Percentiles rank a stretch among this genome's conserved stretches.
Conservation (phyloP, 768 basidiomycete genomes). For the Jaapia argillacea region DNA sequence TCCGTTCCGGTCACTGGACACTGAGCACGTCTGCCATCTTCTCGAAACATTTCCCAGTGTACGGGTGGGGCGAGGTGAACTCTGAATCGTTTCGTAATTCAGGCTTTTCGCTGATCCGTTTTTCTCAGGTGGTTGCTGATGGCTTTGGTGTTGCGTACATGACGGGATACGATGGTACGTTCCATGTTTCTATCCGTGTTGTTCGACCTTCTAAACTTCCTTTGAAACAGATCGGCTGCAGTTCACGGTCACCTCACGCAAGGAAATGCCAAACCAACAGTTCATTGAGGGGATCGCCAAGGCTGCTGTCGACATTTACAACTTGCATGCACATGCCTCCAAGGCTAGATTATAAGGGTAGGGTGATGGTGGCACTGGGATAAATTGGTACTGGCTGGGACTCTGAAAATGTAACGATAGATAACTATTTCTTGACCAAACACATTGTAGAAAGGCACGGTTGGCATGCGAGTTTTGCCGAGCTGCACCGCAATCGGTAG, state of each 20-base stretch:
- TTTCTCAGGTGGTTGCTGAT: constrained; percentile 68
- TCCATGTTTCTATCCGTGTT: not conserved
- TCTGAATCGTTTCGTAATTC: not conserved
- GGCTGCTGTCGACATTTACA: constrained; percentile 61
- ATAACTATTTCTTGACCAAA: too few relatives aligned
- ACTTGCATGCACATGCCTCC: constrained; percentile 26
- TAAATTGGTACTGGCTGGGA: too few relatives aligned
- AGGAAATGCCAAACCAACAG: constrained; percentile 68
- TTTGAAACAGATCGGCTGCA: constrained; percentile 55
- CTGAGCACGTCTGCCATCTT: constrained; percentile 86
- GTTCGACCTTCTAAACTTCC: not conserved
- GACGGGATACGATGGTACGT: constrained; percentile 75
- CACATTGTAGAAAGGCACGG: too few relatives aligned
- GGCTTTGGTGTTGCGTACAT: constrained; percentile 94
- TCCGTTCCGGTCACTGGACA: constrained; percentile 72
- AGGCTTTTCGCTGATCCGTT: not conserved
- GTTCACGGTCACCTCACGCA: constrained; percentile 82
- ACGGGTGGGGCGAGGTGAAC: constrained; percentile 87
- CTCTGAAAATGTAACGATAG: too few relatives aligned
- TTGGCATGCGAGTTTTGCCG: too few relatives aligned
- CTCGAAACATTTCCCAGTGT: constrained; percentile 73
- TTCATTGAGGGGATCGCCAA: constrained; percentile 62
- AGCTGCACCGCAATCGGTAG: too few relatives aligned
- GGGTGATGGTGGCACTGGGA: too few relatives aligned
- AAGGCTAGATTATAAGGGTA: not conserved